These are phyloP conservation scores for Iris pallida DNA, from an alignment of 116 monocot genomes.

Conservation along the genomic window DNA sequence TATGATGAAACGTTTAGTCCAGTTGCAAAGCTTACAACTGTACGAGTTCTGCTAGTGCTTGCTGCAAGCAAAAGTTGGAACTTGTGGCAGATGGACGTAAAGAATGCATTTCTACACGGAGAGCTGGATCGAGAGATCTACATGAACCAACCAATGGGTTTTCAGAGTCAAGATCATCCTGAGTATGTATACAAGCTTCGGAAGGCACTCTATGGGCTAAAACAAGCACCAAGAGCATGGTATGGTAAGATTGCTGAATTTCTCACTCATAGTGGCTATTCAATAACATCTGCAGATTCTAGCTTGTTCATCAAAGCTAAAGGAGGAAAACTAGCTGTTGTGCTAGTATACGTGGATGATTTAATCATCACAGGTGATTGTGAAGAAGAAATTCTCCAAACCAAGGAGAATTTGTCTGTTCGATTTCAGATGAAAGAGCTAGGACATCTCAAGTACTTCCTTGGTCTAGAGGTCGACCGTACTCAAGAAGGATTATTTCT, in stretches of 20 bases:
- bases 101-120: too few relatives aligned
- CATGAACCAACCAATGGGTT: background rate
- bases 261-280: conserved; percentile 2
- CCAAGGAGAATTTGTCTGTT: conserved; percentile 7
- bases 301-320: conserved; percentile 8
- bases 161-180: background rate
- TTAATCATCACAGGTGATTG: conserved; percentile 12
- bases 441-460: conserved; percentile 16
- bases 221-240: conserved; percentile 10
- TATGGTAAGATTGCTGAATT: conserved; percentile 11
- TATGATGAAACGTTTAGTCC: background rate
- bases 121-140: too few relatives aligned
- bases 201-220: background rate
- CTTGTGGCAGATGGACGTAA: too few relatives aligned
- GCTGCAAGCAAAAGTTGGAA: too few relatives aligned
- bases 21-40: conserved; percentile 3
- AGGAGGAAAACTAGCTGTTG: background rate
- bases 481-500: conserved; percentile 4
- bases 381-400: conserved; percentile 10
- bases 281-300: conserved; percentile 4
- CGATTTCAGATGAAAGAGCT: conserved; percentile 14
- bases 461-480: conserved; percentile 10
- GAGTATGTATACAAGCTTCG: conserved; percentile 2
- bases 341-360: conserved; percentile 14
- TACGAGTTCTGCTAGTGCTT: background rate